phyloP scores from a whole-genome alignment of 2,329 filamentous ascomycete genomes.

The Hypoxylon sp. region DNA sequence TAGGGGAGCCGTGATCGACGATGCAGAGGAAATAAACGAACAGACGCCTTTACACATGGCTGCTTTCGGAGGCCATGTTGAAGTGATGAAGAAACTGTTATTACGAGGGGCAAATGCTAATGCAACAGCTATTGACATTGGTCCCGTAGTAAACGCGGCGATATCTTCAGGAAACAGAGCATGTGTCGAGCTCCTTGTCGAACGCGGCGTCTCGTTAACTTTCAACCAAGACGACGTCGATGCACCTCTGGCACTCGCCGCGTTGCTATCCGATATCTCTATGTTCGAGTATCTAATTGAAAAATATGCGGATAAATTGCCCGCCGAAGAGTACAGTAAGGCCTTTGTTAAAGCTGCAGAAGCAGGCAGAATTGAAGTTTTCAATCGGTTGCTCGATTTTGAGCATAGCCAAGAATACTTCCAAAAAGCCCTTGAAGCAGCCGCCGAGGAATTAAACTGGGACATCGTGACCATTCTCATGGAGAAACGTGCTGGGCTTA shows the following conservation, averaged over 20 bases:
- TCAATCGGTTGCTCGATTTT: conserved; percentile 59
- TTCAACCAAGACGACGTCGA: conserved; percentile 51
- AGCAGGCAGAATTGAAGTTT: conserved; percentile 58
- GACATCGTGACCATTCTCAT: conserved; percentile 57
- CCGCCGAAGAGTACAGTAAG: conserved; percentile 58
- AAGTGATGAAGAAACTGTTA: conserved; percentile 60
- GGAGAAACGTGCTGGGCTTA: conserved; percentile 53
- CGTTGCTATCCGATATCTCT: conserved; percentile 56
- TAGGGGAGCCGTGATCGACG: conserved; percentile 54
- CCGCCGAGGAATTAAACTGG: conserved; percentile 57
- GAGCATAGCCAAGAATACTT: conserved; percentile 53
- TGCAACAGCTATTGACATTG: conserved; percentile 49
- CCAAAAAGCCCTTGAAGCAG: conserved; percentile 55
- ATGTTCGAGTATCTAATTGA: conserved; percentile 61
- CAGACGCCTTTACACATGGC: conserved; percentile 60
- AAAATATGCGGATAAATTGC: conserved; percentile 58
- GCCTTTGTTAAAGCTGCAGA: conserved; percentile 59
- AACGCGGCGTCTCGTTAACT: conserved; percentile 57
- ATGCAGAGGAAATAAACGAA: conserved; percentile 53
- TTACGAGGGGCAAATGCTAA: conserved; percentile 58
- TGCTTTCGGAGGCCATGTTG: conserved; percentile 57
- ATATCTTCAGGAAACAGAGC: conserved; percentile 60
- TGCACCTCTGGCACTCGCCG: conserved; percentile 58
- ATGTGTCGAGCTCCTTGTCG: conserved; percentile 59
- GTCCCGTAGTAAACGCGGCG: conserved; percentile 59